A percentile compares a stretch with the other conserved stretches of the same genome.
Conservation (phyloP, 257 asterid genomes). For the Oldenlandia corymbosa region DNA sequence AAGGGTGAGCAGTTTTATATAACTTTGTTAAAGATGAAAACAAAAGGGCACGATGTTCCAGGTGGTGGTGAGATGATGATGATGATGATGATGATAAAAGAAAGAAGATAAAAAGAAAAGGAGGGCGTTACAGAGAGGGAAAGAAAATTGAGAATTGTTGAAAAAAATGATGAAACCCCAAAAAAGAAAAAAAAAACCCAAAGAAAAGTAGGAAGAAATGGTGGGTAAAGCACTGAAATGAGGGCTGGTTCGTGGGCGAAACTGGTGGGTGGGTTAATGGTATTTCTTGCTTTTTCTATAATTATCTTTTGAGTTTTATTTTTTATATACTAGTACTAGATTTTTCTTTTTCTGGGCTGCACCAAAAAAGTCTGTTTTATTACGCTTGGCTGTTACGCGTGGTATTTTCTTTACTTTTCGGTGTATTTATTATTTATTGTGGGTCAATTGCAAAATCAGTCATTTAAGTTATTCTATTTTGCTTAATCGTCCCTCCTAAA, state of each 20-base stretch:
- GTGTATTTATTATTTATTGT: too few species aligned
- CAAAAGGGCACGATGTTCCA: not conserved
- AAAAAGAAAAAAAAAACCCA: not conserved
- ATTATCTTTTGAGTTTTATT: not conserved
- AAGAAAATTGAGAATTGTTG: too few species aligned
- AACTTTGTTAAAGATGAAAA: conserved; percentile 3
- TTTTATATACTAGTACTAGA: not conserved
- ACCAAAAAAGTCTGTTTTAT: not conserved
- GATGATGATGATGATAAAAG: conserved; percentile 1
- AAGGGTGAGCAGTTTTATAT: not conserved
- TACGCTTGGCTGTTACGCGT: conserved; percentile 55
- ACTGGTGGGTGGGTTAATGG: conserved; percentile 62
- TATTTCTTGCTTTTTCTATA: conserved; percentile 19
- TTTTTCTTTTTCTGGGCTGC: not conserved
- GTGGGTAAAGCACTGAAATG: conserved; percentile 55
- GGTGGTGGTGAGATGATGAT: not conserved
- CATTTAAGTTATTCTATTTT: too few species aligned
- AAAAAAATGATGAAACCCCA: too few species aligned
- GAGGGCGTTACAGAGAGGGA: too few species aligned
- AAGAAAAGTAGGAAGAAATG: conserved; percentile 19
- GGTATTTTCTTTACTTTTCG: conserved; percentile 25
- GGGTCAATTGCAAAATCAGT: too few species aligned
- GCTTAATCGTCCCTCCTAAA: too few species aligned
- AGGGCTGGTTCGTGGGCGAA: conserved; percentile 70
- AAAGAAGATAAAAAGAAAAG: not conserved